Conservation (phyloP, 2,329 filamentous ascomycete species). For the Saccharata proteae region DNA sequence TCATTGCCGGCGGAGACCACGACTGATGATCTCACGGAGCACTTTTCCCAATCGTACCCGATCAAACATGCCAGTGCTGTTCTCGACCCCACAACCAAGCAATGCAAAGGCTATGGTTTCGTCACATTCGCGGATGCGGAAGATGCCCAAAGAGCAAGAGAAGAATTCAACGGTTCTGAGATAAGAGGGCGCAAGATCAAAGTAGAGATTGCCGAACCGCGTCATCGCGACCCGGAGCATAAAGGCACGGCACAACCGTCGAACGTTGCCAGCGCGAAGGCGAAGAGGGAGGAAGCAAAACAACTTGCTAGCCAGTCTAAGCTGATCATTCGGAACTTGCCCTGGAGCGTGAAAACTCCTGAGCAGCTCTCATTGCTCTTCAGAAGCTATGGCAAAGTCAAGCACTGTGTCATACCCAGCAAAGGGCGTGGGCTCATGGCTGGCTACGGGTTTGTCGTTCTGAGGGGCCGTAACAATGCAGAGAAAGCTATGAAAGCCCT, state of each 20-base stretch:
- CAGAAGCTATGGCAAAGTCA: slow-evolving; percentile 80
- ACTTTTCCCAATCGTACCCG: slow-evolving; percentile 89
- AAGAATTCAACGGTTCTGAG: slow-evolving; percentile 65
- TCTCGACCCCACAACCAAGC: slow-evolving; percentile 70
- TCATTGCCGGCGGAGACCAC: slow-evolving; percentile 69
- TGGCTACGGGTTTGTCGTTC: slow-evolving; percentile 86
- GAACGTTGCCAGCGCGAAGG: slow-evolving; percentile 51
- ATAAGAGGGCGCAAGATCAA: slow-evolving; percentile 73
- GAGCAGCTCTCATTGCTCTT: slow-evolving; percentile 74
- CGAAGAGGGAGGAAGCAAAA: slow-evolving; percentile 51
- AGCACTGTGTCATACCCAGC: slow-evolving; percentile 73
- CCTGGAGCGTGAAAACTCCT: slow-evolving; percentile 85
- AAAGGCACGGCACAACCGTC: slow-evolving; percentile 12
- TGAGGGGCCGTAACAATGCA: slow-evolving; percentile 80
- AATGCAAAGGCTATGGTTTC: slow-evolving; percentile 87
- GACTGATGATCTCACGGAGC: slow-evolving; percentile 68
- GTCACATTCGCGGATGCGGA: slow-evolving; percentile 92
- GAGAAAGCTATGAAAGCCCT: slow-evolving; percentile 74
- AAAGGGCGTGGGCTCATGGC: slow-evolving; percentile 55
- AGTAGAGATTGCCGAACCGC: slow-evolving; percentile 77
- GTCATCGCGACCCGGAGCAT: slow-evolving; percentile 46
- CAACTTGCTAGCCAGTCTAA: slow-evolving; percentile 53
- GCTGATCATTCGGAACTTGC: slow-evolving; percentile 84
- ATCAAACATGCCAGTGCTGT: slow-evolving; percentile 96
- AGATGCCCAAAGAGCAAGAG: slow-evolving; percentile 70